Evolutionary conservation across 1,284 basidiomycete species (phyloP), one percentile per base, ranked within the genome.

Genomic region (Caloboletus inedulis): DNA sequence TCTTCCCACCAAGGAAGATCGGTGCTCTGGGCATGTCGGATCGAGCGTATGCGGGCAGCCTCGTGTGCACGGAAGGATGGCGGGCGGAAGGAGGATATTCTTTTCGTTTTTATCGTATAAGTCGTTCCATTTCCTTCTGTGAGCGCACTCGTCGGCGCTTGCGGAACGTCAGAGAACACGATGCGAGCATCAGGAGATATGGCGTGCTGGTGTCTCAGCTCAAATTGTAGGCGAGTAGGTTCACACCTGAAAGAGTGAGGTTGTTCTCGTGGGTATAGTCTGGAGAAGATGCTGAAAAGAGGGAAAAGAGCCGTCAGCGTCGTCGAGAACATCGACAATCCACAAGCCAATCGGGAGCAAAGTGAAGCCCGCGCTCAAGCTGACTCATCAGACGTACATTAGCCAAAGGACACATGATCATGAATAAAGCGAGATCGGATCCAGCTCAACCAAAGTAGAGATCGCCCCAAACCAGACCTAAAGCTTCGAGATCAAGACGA

Each of bases 151-250:
- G 39, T 37, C 33, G 45, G 44, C 18, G 30, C 55, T 42, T 47
- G 63, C 54, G 62, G 64, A 31, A 82, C 69, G 61, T 89, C 82
- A 13, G 80, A 72, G 64, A 89, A 86, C 43, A 85, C 63, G 47
- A 89, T 76, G 33, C 68, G 79, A n/a, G 77, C 77, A 34, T 74
- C 71, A 13, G 74, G 49, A 7, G 84, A 80, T 6, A 81, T 73
- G 6, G 81, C 80, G 62, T 90, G 87, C 21, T 80, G 65, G 63
- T 90, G 87, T 43, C 87, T 79, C 48, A 89, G 73, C 61, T 85
- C 77, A 59, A 89, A 86, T 18, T 68, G 69, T 5, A 85, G 68
- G 31, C 51, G 63, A 16, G 51, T 31, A 9, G 55, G 40, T n/a
- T 43, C 49, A 29, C 43, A n/a, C n/a, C 34, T 27, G 27, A 40